phyloP scores from a whole-genome alignment of 108 stramenopile species.

The Chaetoceros tenuissimus region DNA sequence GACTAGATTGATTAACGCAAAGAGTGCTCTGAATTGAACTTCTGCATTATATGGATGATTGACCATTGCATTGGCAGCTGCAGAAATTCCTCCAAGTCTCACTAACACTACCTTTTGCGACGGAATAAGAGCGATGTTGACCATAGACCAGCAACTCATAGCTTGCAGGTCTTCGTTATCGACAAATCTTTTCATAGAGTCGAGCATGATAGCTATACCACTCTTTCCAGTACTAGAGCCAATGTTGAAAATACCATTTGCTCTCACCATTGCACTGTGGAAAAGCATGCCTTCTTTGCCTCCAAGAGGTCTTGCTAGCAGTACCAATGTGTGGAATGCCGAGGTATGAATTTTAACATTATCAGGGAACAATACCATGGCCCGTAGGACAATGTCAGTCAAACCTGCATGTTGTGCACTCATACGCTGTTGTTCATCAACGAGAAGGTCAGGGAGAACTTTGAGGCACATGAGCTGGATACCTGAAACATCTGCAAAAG shows the following conservation, averaged over 20 bases:
- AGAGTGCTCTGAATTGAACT: conserved; percentile 90
- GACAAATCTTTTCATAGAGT: conserved; percentile 73
- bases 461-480: conserved; percentile 83
- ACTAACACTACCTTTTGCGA: conserved; percentile 75
- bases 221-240: conserved; percentile 32
- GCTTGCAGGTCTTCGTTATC: conserved; percentile 75
- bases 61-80: conserved; percentile 74
- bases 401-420: conserved; percentile 70
- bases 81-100: conserved; percentile 70
- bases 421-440: conserved; percentile 65
- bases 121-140: conserved; percentile 85
- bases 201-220: conserved; percentile 84
- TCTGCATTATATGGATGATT: conserved; percentile 76
- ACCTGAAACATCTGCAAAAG: conserved; percentile 76
- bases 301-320: conserved; percentile 84
- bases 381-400: conserved; percentile 68
- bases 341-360: conserved; percentile 69
- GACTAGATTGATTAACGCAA: conserved; percentile 90
- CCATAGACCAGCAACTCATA: conserved; percentile 92
- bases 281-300: conserved; percentile 90
- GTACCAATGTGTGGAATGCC: conserved; percentile 85
- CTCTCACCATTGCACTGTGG: conserved; percentile 69
- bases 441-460: conserved; percentile 59
- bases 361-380: conserved; percentile 79
- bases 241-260: conserved; percentile 46